Conservation (phyloP, 2,329 filamentous ascomycete genomes). For the Verticillium klebahnii region DNA sequence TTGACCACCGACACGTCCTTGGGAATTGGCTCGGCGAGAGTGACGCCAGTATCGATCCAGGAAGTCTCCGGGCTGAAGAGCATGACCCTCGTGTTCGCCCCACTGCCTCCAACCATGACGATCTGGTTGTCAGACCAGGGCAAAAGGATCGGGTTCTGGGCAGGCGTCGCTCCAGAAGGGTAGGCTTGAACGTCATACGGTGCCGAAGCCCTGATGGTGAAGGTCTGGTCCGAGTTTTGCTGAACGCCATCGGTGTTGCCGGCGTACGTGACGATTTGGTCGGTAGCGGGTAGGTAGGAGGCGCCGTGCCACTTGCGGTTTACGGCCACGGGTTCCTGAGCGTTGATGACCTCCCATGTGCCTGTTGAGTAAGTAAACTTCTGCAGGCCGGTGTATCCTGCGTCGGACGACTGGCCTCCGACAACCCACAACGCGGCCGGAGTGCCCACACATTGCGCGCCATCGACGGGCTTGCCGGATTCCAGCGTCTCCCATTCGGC, state of each 20-base stretch:
- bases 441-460: conserved; percentile 72
- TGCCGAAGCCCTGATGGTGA: conserved; percentile 61
- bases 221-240: conserved; percentile 66
- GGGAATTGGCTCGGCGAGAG: conserved; percentile 55
- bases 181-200: conserved; percentile 61
- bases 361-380: conserved; percentile 52
- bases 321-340: conserved; percentile 49
- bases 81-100: conserved; percentile 63
- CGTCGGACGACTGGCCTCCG: conserved; percentile 57
- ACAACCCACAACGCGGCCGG: conserved; percentile 72
- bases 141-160: conserved; percentile 66
- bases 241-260: conserved; percentile 61
- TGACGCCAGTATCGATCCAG: conserved; percentile 65
- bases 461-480: conserved; percentile 66
- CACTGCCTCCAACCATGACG: conserved; percentile 69
- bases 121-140: conserved; percentile 68
- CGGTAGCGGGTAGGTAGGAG: conserved; percentile 64
- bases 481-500: conserved; percentile 66
- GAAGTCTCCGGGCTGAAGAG: conserved; percentile 59
- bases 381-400: conserved; percentile 71
- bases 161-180: conserved; percentile 55
- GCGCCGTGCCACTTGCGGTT: conserved; percentile 72
- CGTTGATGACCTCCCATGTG: conserved; percentile 45
- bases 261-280: conserved; percentile 75
- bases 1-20: conserved; percentile 54